Conservation (phyloP, 2,329 filamentous ascomycete species). For the Colletotrichum sp. region DNA sequence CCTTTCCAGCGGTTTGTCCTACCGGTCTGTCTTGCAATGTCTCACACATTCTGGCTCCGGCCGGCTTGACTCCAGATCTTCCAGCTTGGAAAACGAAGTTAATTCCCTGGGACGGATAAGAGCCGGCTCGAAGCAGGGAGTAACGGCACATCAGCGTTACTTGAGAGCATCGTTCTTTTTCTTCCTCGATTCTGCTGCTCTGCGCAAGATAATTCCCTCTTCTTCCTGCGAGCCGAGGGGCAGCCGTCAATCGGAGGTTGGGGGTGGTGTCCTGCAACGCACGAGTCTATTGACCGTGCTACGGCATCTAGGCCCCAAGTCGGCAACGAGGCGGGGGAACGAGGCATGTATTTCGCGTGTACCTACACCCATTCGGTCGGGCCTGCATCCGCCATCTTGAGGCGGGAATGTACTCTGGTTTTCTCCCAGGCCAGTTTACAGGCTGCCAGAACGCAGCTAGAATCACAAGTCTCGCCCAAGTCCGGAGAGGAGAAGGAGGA, state of each 20-base stretch:
- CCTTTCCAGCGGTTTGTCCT: background rate
- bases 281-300: background rate
- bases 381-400: background rate
- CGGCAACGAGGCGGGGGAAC: slow-evolving; percentile 2
- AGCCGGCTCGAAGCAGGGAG: background rate
- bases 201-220: background rate
- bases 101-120: background rate
- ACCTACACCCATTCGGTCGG: slow-evolving; percentile 1
- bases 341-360: slow-evolving; percentile 5
- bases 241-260: background rate
- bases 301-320: background rate
- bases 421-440: background rate
- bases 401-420: background rate
- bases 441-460: background rate
- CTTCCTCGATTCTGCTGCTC: background rate
- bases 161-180: background rate
- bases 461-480: background rate
- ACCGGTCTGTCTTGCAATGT: slow-evolving; percentile 3
- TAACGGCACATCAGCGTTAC: background rate
- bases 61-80: background rate
- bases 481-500: background rate
- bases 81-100: background rate
- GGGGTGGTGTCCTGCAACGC: background rate
- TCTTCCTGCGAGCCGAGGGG: background rate
- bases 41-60: background rate